These are phyloP conservation scores for Pyrenochaeta sp. DNA, from an alignment of 2,329 filamentous ascomycete genomes.

Conservation along the genomic window DNA sequence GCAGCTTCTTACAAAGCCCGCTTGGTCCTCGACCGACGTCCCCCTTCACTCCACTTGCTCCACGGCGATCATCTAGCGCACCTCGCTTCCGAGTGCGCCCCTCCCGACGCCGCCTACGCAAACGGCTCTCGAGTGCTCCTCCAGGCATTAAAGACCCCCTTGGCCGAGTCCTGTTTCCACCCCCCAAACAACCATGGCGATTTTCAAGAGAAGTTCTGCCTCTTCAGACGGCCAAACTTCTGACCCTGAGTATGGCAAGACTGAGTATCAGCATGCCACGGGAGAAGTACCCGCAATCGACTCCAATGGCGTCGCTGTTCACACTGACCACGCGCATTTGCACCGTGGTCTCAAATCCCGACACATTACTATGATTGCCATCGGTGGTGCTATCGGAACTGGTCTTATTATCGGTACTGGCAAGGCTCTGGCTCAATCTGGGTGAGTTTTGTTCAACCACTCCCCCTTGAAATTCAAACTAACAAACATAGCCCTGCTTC, in stretches of 20 bases:
- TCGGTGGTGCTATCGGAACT: constrained; percentile 76
- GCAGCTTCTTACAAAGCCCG: too few species aligned
- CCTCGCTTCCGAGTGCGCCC: constrained; percentile 12
- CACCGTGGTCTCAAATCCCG: constrained; percentile 62
- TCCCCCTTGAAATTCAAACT: constrained; percentile 15
- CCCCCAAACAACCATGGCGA: constrained; percentile 27
- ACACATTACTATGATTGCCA: constrained; percentile 71
- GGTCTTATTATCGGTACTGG: constrained; percentile 75
- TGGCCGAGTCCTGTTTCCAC: not conserved
- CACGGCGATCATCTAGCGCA: not conserved
- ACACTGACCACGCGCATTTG: constrained; percentile 47
- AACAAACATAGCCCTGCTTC: constrained; percentile 62
- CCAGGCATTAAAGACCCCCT: constrained; percentile 11
- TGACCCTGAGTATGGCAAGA: constrained; percentile 31
- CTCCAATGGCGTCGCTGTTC: constrained; percentile 33
- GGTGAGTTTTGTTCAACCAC: constrained; percentile 37
- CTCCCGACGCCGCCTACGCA: constrained; percentile 6
- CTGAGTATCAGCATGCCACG: constrained; percentile 16
- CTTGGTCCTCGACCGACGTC: constrained; percentile 8
- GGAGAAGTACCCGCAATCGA: constrained; percentile 22
- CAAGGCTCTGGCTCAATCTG: constrained; percentile 57
- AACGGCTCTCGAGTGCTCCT: constrained; percentile 17
- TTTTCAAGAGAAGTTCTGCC: constrained; percentile 35
- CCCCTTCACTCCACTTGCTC: not conserved
- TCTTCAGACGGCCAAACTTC: constrained; percentile 33